These are phyloP conservation scores for Fusarium sp. DNA, from an alignment of 2,329 filamentous ascomycete genomes.

Conservation along the genomic window DNA sequence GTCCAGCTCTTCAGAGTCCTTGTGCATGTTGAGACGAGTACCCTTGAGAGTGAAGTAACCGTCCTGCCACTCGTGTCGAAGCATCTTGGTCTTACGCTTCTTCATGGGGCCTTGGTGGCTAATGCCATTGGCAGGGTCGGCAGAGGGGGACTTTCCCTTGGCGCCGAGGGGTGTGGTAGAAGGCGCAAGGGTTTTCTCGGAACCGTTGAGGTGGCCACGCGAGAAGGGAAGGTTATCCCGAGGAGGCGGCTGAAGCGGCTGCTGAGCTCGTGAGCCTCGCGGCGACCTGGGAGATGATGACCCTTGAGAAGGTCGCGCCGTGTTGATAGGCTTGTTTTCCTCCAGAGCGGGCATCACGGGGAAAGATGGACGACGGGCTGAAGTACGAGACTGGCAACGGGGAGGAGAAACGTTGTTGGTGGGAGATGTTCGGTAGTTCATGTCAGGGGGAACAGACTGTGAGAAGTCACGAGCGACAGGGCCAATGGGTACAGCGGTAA, in stretches of 20 bases:
- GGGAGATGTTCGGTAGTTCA: slow-evolving; percentile 74
- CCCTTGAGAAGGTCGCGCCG: slow-evolving; percentile 43
- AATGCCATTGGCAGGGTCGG: slow-evolving; percentile 61
- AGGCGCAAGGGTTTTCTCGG: slow-evolving; percentile 60
- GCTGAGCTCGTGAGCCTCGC: slow-evolving; percentile 50
- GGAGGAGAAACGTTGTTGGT: slow-evolving; percentile 51
- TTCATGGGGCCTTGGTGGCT: slow-evolving; percentile 90
- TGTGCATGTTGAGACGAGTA: slow-evolving; percentile 80
- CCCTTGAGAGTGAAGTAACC: slow-evolving; percentile 88
- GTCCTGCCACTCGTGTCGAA: slow-evolving; percentile 94
- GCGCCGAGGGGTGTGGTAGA: slow-evolving; percentile 46
- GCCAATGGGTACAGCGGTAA: slow-evolving; percentile 77
- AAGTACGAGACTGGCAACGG: slow-evolving; percentile 66
- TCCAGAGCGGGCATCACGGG: slow-evolving; percentile 75
- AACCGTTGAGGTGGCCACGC: slow-evolving; percentile 57
- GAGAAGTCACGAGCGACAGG: slow-evolving; percentile 82
- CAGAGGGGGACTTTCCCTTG: slow-evolving; percentile 45
- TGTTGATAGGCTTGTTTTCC: slow-evolving; percentile 66
- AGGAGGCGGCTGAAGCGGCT: slow-evolving; percentile 63
- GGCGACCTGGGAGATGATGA: slow-evolving; percentile 52
- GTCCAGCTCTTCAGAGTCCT: slow-evolving; percentile 63
- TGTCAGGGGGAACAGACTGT: slow-evolving; percentile 93
- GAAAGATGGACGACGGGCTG: slow-evolving; percentile 73
- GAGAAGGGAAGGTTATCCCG: slow-evolving; percentile 68
- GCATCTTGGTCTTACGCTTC: slow-evolving; percentile 89